Conservation (phyloP, 352 stramenopile species). For the Globisporangium cederbergense region DNA sequence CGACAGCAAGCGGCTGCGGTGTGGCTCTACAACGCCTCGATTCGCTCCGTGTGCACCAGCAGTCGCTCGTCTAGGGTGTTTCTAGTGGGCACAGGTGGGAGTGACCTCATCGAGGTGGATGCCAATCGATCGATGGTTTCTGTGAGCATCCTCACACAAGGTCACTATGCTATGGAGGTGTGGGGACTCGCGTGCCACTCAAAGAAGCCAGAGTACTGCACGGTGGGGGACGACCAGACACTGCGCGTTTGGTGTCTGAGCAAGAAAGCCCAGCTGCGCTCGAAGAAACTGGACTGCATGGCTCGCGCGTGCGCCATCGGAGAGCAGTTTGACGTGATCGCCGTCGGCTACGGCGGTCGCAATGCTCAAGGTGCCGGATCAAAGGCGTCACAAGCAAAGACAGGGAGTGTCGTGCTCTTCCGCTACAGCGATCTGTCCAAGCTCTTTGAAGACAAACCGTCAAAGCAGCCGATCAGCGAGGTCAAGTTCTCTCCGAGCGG, state of each 20-base stretch:
- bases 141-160: constrained; percentile 37
- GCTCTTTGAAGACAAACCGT: constrained; percentile 73
- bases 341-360: constrained; percentile 58
- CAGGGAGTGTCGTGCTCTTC: constrained; percentile 58
- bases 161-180: constrained; percentile 73
- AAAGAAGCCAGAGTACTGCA: constrained; percentile 59
- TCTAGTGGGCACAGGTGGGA: constrained; percentile 82
- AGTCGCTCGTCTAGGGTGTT: constrained; percentile 35
- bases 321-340: constrained; percentile 39
- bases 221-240: constrained; percentile 76
- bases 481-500: constrained; percentile 71
- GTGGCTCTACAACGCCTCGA: constrained; percentile 26
- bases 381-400: constrained; percentile 54
- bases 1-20: constrained; percentile 26
- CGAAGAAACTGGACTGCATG: constrained; percentile 40
- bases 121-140: constrained; percentile 19
- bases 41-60: constrained; percentile 48
- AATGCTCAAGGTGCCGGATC: constrained; percentile 25
- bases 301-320: constrained; percentile 62
- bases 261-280: constrained; percentile 41
- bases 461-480: constrained; percentile 81
- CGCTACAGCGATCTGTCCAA: constrained; percentile 61
- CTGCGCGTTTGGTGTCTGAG: constrained; percentile 75
- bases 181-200: constrained; percentile 84
- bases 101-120: constrained; percentile 87